These are phyloP conservation scores for Monascus purpureus DNA, from an alignment of 495 filamentous ascomycete species.

Conservation along the genomic window DNA sequence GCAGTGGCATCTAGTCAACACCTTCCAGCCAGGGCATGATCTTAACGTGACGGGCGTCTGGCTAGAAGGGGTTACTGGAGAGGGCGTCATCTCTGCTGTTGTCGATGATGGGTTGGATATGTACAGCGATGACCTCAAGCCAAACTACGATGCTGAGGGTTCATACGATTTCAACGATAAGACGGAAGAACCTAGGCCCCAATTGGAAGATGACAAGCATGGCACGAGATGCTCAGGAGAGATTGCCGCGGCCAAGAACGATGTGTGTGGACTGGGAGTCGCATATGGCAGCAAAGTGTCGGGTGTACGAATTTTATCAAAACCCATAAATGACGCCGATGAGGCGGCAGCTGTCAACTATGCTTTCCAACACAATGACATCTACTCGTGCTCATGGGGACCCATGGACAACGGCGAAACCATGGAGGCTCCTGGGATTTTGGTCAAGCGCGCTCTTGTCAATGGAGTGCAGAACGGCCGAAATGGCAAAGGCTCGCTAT, in stretches of 20 bases:
- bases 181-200: slow-evolving; percentile 60
- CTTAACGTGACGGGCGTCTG: slow-evolving; percentile 89
- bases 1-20: slow-evolving; percentile 93
- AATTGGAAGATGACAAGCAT: slow-evolving; percentile 68
- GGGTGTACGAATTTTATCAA: slow-evolving; percentile 81
- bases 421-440: slow-evolving; percentile 85
- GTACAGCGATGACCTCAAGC: slow-evolving; percentile 87
- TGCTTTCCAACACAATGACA: slow-evolving; percentile 78
- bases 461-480: slow-evolving; percentile 86
- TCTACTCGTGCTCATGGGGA: slow-evolving; percentile 98
- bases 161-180: slow-evolving; percentile 95
- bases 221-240: slow-evolving; percentile 93
- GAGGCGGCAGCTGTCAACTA: slow-evolving; percentile 90
- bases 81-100: slow-evolving; percentile 79
- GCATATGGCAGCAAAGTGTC: slow-evolving; percentile 85
- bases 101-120: slow-evolving; percentile 96
- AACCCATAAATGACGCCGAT: slow-evolving; percentile 80
- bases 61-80: slow-evolving; percentile 82
- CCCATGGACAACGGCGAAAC: slow-evolving; percentile 82
- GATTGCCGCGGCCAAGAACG: slow-evolving; percentile 76
- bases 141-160: slow-evolving; percentile 79
- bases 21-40: slow-evolving; percentile 69
- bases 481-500: slow-evolving; percentile 73
- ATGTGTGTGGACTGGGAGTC: slow-evolving; percentile 91
- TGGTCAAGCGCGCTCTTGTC: slow-evolving; percentile 82